Base-by-base conservation (phyloP, 768 basidiomycete genomes). In the Hygrophorus russula region DNA sequence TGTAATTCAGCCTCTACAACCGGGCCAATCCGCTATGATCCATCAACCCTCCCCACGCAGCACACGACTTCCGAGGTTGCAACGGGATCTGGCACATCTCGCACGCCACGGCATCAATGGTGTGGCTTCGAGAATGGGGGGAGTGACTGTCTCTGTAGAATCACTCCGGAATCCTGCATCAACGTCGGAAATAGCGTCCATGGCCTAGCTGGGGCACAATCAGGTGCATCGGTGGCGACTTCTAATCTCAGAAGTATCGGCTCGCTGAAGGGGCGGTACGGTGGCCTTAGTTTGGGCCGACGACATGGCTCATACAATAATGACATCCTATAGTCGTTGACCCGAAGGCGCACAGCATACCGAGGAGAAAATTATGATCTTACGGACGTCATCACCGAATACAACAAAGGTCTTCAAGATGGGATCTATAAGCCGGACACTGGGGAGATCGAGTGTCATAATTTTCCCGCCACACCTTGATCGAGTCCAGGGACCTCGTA, bases 31-130 rank as follows among this genome's bases (percentile, higher is more conserved):
- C 7, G 50, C 60, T 2, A 50, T 73, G 51, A 71, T 67, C 1
- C 67, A 76, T 29, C 63, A 71, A 6, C 55, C 67, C 48, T 59
- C 67, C 41, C 69, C 69, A 24, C 57, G 51, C 13, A 59, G 57
- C 41, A 53, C 29, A 52, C 47, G 41, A 54, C 27, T 42, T 15
- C 33, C 10, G 51, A 57, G 37, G 50, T 65, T 91, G 14, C 86
- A 89, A 50, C 71, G 82, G 13, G 82, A 88, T 48, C 70, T 90
- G 0, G 88, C 86, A 4, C 80, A 89, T 50, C 69, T 91, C 4
- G 77, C 87, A 13, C 73, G 83, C 19, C 84, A 90, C 54, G 88
- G 88, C 8, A 82, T 91, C 59, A 81, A 78, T 36, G 86, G 82
- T 1, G 80, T 91, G 4, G 73, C 86, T 19, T 85, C 82, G 85